phyloP scores from a whole-genome alignment of 225 moss, liverwort and hornwort species.

The Polytrichum formosum region DNA sequence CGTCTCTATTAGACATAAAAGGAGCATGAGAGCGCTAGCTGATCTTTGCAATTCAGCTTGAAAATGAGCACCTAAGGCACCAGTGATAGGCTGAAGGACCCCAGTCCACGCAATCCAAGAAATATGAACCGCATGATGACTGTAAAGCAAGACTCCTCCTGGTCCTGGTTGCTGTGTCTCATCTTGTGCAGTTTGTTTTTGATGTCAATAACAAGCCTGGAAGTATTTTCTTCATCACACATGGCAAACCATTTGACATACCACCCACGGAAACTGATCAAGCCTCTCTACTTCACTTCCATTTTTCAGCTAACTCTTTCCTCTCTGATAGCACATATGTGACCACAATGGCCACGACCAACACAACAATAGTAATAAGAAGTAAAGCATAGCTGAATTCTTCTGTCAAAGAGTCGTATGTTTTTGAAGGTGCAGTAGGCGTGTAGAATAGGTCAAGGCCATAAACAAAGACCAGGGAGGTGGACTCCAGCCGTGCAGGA shows the following conservation, averaged over 20 bases:
- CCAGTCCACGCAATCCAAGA: not conserved
- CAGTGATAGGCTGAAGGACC: not conserved
- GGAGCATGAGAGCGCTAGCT: not conserved
- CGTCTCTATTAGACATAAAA: not conserved
- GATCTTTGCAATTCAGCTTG: not conserved
- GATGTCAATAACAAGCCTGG: constrained; percentile 1
- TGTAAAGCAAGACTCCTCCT: not conserved
- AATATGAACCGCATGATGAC: not conserved
- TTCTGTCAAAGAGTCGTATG: constrained; percentile 91
- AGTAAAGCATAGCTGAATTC: constrained; percentile 93
- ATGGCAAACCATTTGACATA: not conserved
- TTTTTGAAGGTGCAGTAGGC: constrained; percentile 82
- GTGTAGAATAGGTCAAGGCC: constrained; percentile 90
- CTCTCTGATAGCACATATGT: constrained; percentile 87
- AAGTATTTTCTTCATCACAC: not conserved
- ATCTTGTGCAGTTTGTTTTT: not conserved
- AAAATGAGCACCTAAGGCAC: not conserved
- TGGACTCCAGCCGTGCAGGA: constrained; percentile 85
- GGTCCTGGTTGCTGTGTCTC: too few relatives aligned
- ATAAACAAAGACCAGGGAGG: constrained; percentile 85
- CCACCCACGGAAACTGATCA: too few relatives aligned
- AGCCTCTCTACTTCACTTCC: constrained; percentile 50
- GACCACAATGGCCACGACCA: constrained; percentile 79
- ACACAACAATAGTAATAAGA: constrained; percentile 79
- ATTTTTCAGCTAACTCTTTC: constrained; percentile 87